A percentile compares a stretch with the other conserved stretches of the same genome.
Conservation (phyloP, 83 land plant genomes). For the Picea engelmannii region DNA sequence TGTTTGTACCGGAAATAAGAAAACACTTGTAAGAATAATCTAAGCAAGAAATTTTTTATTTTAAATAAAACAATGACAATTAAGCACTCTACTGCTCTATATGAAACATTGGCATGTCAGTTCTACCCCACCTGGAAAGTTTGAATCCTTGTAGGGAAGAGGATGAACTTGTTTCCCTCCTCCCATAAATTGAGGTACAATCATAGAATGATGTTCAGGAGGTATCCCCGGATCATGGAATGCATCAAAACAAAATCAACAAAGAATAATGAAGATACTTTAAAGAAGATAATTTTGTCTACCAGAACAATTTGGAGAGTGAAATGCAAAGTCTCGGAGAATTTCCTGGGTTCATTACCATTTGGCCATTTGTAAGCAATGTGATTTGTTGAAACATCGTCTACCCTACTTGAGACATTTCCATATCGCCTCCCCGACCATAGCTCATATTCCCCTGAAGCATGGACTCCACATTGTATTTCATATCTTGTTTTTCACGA, state of each 20-base stretch:
- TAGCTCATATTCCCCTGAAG: constrained; percentile 82
- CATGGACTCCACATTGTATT: constrained; percentile 52
- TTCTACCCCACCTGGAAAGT: too few species aligned
- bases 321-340: background rate
- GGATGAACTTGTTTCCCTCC: constrained; percentile 67
- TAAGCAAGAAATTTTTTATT: too few species aligned
- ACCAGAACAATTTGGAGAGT: background rate
- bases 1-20: too few species aligned
- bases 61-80: too few species aligned
- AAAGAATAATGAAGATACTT: background rate
- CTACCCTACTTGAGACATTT: constrained; percentile 19
- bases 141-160: constrained; percentile 21
- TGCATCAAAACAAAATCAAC: constrained; percentile 27
- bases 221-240: constrained; percentile 62
- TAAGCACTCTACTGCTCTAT: too few species aligned
- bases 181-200: constrained; percentile 3
- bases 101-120: too few species aligned
- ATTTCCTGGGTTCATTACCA: constrained; percentile 28
- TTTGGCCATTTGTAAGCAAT: constrained; percentile 45
- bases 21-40: too few species aligned
- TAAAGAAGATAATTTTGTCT: background rate
- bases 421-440: constrained; percentile 64
- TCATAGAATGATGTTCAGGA: constrained; percentile 65
- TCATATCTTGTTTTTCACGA: constrained; percentile 31
- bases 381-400: constrained; percentile 37